A percentile compares a stretch with the other conserved stretches of the same genome.
Conservation (phyloP, 164 flowering plant species). For the Tetrastigma voinierianum region DNA sequence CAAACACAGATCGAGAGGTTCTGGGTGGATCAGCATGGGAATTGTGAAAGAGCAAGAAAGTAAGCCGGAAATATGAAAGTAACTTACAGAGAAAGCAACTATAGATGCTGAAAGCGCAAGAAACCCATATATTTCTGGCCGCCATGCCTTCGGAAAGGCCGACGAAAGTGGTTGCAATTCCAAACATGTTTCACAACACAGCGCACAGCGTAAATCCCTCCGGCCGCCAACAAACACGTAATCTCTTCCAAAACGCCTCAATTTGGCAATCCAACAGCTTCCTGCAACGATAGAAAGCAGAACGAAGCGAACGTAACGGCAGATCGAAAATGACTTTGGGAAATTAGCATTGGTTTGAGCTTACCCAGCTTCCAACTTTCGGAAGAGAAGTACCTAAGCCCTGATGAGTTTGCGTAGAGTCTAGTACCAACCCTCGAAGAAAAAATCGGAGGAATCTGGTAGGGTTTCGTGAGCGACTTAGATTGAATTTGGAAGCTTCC, state of each 20-base stretch:
- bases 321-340: conserved; percentile 39
- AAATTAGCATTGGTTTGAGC: conserved; percentile 20
- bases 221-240: conserved; percentile 62
- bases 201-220: conserved; percentile 58
- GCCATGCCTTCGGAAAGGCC: conserved; percentile 97
- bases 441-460: background rate
- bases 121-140: conserved; percentile 90
- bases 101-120: conserved; percentile 86
- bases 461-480: too few species aligned
- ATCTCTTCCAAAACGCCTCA: conserved; percentile 84
- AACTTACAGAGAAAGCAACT: conserved; percentile 82
- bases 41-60: too few species aligned
- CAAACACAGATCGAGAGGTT: background rate
- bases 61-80: background rate
- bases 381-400: conserved; percentile 36
- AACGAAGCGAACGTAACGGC: conserved; percentile 38
- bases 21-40: background rate
- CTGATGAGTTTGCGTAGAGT: too few species aligned
- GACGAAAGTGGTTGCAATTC: conserved; percentile 77
- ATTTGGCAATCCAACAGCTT: conserved; percentile 74
- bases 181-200: conserved; percentile 85
- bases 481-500: too few species aligned
- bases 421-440: conserved; percentile 6
- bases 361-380: conserved; percentile 20
- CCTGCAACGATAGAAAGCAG: conserved; percentile 52